Evolutionary conservation across 2,329 filamentous ascomycete species (phyloP).

Genomic region (Emergomyces orientalis): DNA sequence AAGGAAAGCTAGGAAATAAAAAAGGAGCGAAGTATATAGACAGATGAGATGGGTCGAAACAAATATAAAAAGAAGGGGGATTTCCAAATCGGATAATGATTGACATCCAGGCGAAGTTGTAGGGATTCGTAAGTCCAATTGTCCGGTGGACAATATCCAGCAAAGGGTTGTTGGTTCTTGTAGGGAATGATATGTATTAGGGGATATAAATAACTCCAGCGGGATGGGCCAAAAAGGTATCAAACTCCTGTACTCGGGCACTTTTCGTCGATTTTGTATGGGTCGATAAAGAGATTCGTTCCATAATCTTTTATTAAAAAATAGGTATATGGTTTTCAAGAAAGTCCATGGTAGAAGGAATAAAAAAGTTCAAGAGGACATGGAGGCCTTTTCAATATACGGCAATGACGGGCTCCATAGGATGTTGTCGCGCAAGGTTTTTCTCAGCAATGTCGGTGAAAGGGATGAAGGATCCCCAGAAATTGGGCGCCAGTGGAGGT

Average conservation of each 20-base stretch:
- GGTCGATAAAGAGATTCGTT: slow-evolving; percentile 5
- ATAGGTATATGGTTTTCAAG: neutral
- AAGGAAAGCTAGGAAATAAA: neutral
- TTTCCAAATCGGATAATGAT: neutral
- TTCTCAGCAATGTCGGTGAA: slow-evolving; percentile 25
- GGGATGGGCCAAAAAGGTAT: neutral
- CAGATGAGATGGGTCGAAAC: neutral
- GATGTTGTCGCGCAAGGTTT: slow-evolving; percentile 21
- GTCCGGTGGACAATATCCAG: neutral
- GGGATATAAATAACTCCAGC: neutral
- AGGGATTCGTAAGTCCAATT: neutral
- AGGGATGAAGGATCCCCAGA: slow-evolving; percentile 20
- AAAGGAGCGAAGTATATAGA: neutral
- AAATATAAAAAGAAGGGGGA: neutral
- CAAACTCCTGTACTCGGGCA: neutral
- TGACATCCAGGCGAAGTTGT: neutral
- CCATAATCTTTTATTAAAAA: slow-evolving; percentile 1
- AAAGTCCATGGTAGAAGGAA: neutral
- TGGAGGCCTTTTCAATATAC: slow-evolving; percentile 15
- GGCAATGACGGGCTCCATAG: slow-evolving; percentile 19
- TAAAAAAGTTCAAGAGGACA: slow-evolving; percentile 8
- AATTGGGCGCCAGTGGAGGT: slow-evolving; percentile 21
- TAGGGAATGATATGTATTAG: neutral
- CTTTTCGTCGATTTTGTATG: neutral
- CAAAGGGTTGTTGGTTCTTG: neutral